Evolutionary conservation across 495 filamentous ascomycete genomes (phyloP).

Genomic region (Penicillium roqueforti): DNA sequence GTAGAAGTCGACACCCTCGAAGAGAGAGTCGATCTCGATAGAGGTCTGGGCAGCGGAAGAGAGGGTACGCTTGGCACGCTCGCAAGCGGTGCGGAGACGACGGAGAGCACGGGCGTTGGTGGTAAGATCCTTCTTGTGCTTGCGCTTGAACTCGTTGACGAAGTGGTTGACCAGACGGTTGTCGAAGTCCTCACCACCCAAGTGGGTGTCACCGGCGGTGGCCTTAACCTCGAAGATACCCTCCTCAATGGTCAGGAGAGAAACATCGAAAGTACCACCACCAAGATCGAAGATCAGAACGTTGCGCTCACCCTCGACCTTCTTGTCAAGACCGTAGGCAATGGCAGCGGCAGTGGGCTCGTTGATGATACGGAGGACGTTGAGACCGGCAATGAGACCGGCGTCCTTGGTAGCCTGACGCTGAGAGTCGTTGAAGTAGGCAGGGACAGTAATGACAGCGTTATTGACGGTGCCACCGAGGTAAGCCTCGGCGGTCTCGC

Average conservation of each 20-base stretch:
- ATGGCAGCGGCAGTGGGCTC: slow-evolving; percentile 95
- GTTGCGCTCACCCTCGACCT: slow-evolving; percentile 93
- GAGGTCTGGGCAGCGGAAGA: slow-evolving; percentile 95
- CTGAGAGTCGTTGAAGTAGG: slow-evolving; percentile 98
- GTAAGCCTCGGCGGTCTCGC: slow-evolving; percentile 87
- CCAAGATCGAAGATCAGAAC: slow-evolving; percentile 99
- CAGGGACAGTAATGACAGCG: slow-evolving; percentile 92
- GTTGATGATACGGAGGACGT: slow-evolving; percentile 95
- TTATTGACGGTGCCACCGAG: slow-evolving; percentile 89
- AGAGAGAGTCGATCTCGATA: slow-evolving; percentile 98
- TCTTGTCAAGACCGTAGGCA: slow-evolving; percentile 97
- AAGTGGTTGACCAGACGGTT: slow-evolving; percentile 97
- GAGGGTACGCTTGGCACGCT: slow-evolving; percentile 98
- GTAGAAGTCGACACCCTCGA: slow-evolving; percentile 97
- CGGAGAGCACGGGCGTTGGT: slow-evolving; percentile 94
- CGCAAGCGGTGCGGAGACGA: slow-evolving; percentile 95
- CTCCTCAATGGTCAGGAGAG: slow-evolving; percentile 95
- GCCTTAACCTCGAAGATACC: slow-evolving; percentile 99
- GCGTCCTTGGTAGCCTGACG: slow-evolving; percentile 98
- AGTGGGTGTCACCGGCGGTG: slow-evolving; percentile 97
- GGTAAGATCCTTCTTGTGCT: slow-evolving; percentile 79
- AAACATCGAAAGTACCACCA: slow-evolving; percentile 99
- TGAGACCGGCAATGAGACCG: slow-evolving; percentile 90
- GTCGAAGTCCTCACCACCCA: slow-evolving; percentile 99
- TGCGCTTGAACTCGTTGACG: slow-evolving; percentile 87